Evolutionary conservation across 1,284 basidiomycete species (phyloP).

Genomic region (Trichosporon sp.): DNA sequence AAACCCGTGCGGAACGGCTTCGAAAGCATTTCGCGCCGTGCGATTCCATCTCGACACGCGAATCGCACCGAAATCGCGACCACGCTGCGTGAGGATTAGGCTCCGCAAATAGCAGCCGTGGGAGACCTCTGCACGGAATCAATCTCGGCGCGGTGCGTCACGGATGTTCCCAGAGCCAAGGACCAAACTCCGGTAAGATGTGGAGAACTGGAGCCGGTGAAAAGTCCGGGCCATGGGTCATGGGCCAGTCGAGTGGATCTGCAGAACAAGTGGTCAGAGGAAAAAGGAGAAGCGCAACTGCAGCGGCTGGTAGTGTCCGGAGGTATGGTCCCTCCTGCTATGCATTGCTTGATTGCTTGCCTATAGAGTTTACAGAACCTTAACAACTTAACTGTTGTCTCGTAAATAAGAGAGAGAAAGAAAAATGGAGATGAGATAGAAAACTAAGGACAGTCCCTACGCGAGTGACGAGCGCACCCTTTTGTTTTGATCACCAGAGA

Average conservation of each 20-base stretch:
- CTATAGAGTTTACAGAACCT: slow-evolving; percentile 2
- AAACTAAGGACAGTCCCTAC: neutral
- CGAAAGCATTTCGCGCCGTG: too few relatives aligned
- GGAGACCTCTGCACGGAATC: neutral
- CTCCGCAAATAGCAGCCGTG: neutral
- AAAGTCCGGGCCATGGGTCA: neutral
- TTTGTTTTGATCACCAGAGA: neutral
- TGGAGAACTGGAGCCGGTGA: neutral
- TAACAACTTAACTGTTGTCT: slow-evolving; percentile 1
- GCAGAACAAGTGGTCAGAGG: too few relatives aligned
- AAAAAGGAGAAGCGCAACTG: neutral
- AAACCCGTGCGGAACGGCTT: too few relatives aligned
- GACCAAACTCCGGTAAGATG: neutral
- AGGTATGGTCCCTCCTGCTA: neutral
- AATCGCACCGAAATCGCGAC: too few relatives aligned
- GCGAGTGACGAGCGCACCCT: neutral
- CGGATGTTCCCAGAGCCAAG: neutral
- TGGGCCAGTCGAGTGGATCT: neutral
- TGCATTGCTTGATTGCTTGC: slow-evolving; percentile 1
- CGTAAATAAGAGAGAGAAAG: neutral
- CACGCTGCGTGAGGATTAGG: too few relatives aligned
- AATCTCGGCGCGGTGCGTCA: neutral
- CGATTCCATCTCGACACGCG: too few relatives aligned
- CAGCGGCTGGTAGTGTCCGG: neutral
- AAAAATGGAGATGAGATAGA: neutral